Evolutionary conservation across 2,329 filamentous ascomycete species (phyloP).

Genomic region (Fusarium annulatum): DNA sequence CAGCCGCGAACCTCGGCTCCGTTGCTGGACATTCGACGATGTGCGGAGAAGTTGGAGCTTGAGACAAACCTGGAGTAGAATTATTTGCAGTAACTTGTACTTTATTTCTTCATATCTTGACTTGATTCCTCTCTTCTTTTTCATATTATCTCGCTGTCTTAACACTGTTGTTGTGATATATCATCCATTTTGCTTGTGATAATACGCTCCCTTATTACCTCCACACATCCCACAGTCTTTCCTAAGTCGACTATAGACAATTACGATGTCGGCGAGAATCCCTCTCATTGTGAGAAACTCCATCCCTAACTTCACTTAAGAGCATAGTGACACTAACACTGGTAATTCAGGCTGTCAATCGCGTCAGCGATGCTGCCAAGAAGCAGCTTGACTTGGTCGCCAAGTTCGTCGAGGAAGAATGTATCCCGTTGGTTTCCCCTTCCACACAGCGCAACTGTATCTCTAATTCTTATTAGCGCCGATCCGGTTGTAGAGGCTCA

Average conservation of each 20-base stretch:
- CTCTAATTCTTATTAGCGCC: slow-evolving; percentile 60
- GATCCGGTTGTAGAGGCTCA: slow-evolving; percentile 85
- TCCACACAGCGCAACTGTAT: background rate
- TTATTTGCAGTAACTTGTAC: slow-evolving; percentile 10
- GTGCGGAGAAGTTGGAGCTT: slow-evolving; percentile 44
- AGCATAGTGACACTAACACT: slow-evolving; percentile 13
- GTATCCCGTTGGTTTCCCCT: slow-evolving; percentile 71
- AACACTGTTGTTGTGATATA: background rate
- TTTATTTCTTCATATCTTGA: slow-evolving; percentile 20
- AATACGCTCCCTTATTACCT: slow-evolving; percentile 1
- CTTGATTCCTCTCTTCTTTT: background rate
- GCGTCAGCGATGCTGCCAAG: slow-evolving; percentile 86
- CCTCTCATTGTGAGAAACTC: slow-evolving; percentile 48
- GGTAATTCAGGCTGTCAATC: slow-evolving; percentile 56
- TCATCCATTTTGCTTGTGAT: background rate
- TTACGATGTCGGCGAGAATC: slow-evolving; percentile 49
- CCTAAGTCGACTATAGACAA: background rate
- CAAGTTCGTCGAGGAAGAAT: slow-evolving; percentile 98
- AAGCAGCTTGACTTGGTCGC: slow-evolving; percentile 88
- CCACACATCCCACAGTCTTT: slow-evolving; percentile 4
- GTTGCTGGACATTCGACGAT: slow-evolving; percentile 35
- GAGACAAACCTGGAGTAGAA: slow-evolving; percentile 31
- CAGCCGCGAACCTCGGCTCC: slow-evolving; percentile 43
- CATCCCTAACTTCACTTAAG: background rate
- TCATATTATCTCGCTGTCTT: background rate